Conservation (phyloP, 192 early-diverging fungal genomes). For the Coemansia sp. region DNA sequence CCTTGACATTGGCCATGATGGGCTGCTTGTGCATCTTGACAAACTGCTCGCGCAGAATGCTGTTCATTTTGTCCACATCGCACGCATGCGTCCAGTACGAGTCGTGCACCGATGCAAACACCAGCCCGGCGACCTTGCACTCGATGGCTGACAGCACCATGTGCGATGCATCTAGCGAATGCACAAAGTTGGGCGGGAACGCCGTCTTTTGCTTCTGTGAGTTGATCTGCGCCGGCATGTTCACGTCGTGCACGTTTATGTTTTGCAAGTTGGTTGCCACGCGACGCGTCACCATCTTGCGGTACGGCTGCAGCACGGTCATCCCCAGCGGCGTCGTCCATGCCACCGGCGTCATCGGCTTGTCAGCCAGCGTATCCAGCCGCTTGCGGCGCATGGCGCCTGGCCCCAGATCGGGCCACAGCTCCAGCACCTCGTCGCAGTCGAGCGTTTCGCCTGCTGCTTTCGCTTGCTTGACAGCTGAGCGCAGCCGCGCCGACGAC, state of each 20-base stretch:
- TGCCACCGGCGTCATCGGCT: constrained; percentile 86
- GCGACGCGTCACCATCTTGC: constrained; percentile 63
- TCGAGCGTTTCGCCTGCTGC: constrained; percentile 12
- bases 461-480: constrained; percentile 20
- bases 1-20: constrained; percentile 79
- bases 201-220: constrained; percentile 89
- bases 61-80: constrained; percentile 84
- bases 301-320: constrained; percentile 96
- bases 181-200: constrained; percentile 98
- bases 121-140: constrained; percentile 73
- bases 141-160: constrained; percentile 92
- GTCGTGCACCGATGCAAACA: constrained; percentile 96
- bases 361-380: constrained; percentile 37
- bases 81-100: constrained; percentile 97
- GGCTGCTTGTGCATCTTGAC: constrained; percentile 78
- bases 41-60: constrained; percentile 86
- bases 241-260: constrained; percentile 69
- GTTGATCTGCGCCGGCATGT: constrained; percentile 77
- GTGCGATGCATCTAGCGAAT: constrained; percentile 95
- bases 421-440: constrained; percentile 20
- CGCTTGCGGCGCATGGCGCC: constrained; percentile 35
- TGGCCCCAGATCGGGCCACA: constrained; percentile 41
- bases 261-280: constrained; percentile 81
- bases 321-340: constrained; percentile 96
- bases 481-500: constrained; percentile 27